These are phyloP conservation scores for Isatis tinctoria DNA, from an alignment of 345 rosid species.

Conservation along the genomic window DNA sequence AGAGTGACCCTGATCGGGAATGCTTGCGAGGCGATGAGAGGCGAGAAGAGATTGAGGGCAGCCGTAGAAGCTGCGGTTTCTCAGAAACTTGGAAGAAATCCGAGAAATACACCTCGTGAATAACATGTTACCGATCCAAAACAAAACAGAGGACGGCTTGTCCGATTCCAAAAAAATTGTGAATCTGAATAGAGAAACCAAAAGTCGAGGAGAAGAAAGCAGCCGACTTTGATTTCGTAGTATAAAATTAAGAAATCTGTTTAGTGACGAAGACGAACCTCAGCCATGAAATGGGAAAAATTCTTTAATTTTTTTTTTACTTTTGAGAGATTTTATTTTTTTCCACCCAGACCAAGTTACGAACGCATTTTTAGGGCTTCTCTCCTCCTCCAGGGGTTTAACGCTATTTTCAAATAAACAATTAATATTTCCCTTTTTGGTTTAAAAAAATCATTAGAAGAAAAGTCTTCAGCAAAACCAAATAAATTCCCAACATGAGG, in stretches of 20 bases:
- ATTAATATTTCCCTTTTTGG: too few species aligned
- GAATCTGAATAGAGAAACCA: constrained; percentile 23
- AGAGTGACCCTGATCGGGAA: constrained; percentile 20
- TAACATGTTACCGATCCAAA: constrained; percentile 19
- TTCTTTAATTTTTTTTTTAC: not conserved
- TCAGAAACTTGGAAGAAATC: constrained; percentile 36
- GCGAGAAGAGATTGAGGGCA: constrained; percentile 31
- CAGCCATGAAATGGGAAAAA: constrained; percentile 26
- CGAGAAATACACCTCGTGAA: constrained; percentile 29
- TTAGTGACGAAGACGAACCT: constrained; percentile 34
- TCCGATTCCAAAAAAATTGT: not conserved
- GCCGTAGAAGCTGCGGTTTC: constrained; percentile 31
- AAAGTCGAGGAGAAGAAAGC: not conserved
- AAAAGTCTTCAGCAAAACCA: not conserved
- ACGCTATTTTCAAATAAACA: not conserved
- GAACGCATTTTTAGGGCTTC: constrained; percentile 13
- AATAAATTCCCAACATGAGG: not conserved
- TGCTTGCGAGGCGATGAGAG: constrained; percentile 16
- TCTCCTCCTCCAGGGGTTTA: not conserved
- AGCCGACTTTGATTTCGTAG: constrained; percentile 1
- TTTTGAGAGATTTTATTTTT: not conserved
- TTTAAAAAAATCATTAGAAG: not conserved
- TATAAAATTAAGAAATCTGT: not conserved
- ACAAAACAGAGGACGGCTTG: not conserved
- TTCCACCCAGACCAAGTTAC: not conserved